Conservation (phyloP, 2,329 filamentous ascomycete species). For the Pseudogymnoascus sp. region DNA sequence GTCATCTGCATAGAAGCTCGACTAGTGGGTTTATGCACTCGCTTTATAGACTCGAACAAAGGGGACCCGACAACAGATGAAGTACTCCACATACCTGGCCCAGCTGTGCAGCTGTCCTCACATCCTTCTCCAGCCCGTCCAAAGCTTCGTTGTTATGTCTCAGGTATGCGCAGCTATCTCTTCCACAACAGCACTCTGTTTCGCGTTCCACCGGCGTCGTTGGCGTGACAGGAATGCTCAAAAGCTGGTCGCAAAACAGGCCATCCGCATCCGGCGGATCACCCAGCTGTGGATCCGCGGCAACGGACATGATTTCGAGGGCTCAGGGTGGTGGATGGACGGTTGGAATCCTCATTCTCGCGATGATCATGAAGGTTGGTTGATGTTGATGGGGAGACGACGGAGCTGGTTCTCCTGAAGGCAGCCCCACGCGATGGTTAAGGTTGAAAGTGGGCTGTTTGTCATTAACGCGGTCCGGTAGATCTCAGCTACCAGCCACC, state of each 20-base stretch:
- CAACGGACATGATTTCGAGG: constrained; percentile 5
- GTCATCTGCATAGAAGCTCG: background rate
- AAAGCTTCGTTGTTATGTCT: constrained; percentile 71
- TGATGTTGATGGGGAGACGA: constrained; percentile 2
- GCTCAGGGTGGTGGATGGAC: background rate
- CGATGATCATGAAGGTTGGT: background rate
- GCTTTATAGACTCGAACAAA: constrained; percentile 6
- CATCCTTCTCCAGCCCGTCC: constrained; percentile 76
- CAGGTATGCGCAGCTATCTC: constrained; percentile 67
- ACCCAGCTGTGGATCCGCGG: background rate
- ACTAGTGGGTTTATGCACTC: background rate
- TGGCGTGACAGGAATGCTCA: background rate
- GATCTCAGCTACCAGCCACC: constrained; percentile 1
- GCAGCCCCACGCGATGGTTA: constrained; percentile 1
- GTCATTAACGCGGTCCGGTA: constrained; percentile 1
- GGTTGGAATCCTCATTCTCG: background rate
- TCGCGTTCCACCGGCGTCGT: background rate
- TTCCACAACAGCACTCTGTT: constrained; percentile 75
- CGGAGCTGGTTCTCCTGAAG: background rate
- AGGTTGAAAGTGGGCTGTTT: constrained; percentile 6
- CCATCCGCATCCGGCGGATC: constrained; percentile 1
- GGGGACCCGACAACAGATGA: background rate
- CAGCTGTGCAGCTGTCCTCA: constrained; percentile 74
- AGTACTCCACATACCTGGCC: constrained; percentile 68
- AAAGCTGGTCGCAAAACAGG: background rate